phyloP scores from a whole-genome alignment of 352 stramenopile genomes.

The Phytopythium vexans region DNA sequence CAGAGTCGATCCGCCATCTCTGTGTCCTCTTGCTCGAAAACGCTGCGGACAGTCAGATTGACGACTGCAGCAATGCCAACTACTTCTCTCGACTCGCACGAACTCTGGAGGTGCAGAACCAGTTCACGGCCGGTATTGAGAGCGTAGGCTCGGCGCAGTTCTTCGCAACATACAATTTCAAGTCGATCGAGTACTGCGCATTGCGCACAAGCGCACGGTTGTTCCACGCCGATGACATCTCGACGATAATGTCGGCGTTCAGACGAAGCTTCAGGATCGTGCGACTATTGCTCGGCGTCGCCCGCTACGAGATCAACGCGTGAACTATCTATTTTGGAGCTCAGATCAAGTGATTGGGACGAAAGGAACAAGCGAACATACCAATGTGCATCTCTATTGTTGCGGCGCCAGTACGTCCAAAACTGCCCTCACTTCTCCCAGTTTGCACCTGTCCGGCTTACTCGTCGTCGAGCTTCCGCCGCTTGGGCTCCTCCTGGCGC shows the following conservation, averaged over 20 bases:
- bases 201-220: not conserved
- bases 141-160: slow-evolving; percentile 2
- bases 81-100: not conserved
- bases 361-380: not conserved
- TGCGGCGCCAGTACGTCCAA: not conserved
- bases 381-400: not conserved
- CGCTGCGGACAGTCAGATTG: not conserved
- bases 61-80: not conserved
- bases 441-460: too few species aligned
- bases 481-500: slow-evolving; percentile 41
- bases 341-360: not conserved
- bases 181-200: slow-evolving; percentile 4
- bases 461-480: slow-evolving; percentile 33
- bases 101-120: not conserved
- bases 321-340: not conserved
- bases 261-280: slow-evolving; percentile 1
- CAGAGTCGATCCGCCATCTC: not conserved
- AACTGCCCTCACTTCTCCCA: slow-evolving; percentile 1
- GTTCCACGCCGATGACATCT: not conserved
- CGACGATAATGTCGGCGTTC: not conserved
- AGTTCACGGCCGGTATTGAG: not conserved
- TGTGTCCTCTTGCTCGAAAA: slow-evolving; percentile 2
- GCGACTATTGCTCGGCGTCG: not conserved
- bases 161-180: slow-evolving; percentile 8
- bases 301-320: slow-evolving; percentile 3